Evolutionary conservation across 495 filamentous ascomycete species (phyloP), one percentile per base, ranked within the genome.

Genomic region (Neurospora intermedia): DNA sequence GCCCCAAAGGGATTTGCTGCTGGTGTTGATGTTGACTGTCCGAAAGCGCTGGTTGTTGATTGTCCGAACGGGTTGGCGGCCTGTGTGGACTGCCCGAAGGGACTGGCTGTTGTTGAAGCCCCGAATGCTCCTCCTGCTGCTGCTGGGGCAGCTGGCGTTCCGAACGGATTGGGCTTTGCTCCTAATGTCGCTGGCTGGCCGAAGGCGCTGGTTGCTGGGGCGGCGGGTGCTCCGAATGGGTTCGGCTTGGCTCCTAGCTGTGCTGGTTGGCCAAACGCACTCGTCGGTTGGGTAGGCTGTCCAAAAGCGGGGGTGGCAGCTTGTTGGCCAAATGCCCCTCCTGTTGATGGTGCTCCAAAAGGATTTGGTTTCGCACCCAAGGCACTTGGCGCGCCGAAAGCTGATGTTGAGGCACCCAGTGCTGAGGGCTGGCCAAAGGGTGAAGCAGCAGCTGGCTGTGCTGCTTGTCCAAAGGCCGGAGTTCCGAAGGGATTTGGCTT

Each of bases 361-460:
- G 83, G 77, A 69, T 77, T 84, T 6, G 83, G 79, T 69, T 79
- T 81, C 70, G 80, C 80, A 27, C 84, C 83, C 35, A 85, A 43
- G 0, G 78, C 8, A 15, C 54, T 62, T 16, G 75, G 74, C 13
- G 69, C 42, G 1, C 77, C 48, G 39, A 77, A 74, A 6, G 73
- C 71, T 45, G 69, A 70, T 6, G 69, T 23, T 75, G 76, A 72
- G 15, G 78, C 66, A 27, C 79, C 79, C 62, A 81, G 77, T 10
- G 80, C 72, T 41, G 81, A 75, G 42, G 84, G 80, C 70, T 86
- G 84, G 18, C 84, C 83, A 62, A 87, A 86, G 13, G 77, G 69
- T 69, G 43, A 41, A 7, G 74, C 70, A 69, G 82, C 71, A 4
- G 82, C 75, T 59, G 85, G 79, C 74, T 69, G 79, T 11, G 84